Base-by-base conservation (phyloP, 768 basidiomycete species). In the Trametes elegans region DNA sequence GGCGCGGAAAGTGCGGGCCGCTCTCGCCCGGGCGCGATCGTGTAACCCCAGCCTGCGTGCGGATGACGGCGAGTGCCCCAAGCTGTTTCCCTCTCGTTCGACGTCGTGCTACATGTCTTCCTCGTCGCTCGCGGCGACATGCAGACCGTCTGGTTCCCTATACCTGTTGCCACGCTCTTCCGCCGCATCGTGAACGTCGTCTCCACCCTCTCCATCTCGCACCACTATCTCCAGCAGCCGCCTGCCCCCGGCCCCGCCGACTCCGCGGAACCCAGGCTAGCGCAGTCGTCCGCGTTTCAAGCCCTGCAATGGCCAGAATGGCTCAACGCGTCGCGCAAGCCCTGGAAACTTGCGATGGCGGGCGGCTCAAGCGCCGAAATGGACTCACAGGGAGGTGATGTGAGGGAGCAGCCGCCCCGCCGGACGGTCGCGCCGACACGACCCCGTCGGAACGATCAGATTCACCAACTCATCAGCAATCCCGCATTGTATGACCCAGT, bases 401-500 rank as follows among this genome's bases (percentile, higher is more conserved):
- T 41, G 5, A n/a, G 18, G 21, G 40, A 49, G 34, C n/a, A n/a
- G n/a, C 35, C 49, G 29, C 42, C 40, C 13, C 41, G 47, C 16
- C 34, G 36, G 9, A 34, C 39, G 10, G 31, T 29, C 18, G 27
- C 38, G 31, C 28, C 65, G 57, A 43, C 58, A 58, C 27, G 87
- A 85, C 61, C 73, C 68, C 13, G 43, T 27, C 49, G 49, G 8
- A 46, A 42, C 14, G 57, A 59, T 31, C 47, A 59, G 28, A 84
- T 91, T 5, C 88, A 88, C 68, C 77, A 77, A 48, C 73, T 98
- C 4, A 82, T 97, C 63, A 73, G 75, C 42, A 84, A 90, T 62
- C 92, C 95, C 3, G 77, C 83, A 0, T 76, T 98, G 26, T 88
- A 81, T 61, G 82, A 94, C 58, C 92, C 91, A 0, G 61, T 88